Percentiles rank a stretch among this genome's conserved stretches.
Evolutionary conservation across 495 filamentous ascomycete species (phyloP).

Genomic region (Penicillium daleae): DNA sequence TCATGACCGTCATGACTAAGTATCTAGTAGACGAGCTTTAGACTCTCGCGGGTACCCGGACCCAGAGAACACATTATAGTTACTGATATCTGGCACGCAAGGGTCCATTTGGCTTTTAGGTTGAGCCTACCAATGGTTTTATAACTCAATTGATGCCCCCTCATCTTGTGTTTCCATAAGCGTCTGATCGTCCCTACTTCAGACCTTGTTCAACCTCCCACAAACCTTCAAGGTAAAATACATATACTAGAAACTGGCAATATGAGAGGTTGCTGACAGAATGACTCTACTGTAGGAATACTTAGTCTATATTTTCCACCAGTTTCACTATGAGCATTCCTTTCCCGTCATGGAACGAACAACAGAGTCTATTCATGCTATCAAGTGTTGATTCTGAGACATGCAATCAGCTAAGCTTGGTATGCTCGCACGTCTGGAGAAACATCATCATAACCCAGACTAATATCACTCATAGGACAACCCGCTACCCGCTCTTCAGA

Average conservation of each 20-base stretch:
- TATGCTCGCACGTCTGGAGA: constrained; percentile 13
- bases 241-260: no score
- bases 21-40: constrained; percentile 12
- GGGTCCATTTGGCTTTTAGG: constrained; percentile 16
- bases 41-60: constrained; percentile 15
- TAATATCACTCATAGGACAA: constrained; percentile 29
- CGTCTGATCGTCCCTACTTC: constrained; percentile 10
- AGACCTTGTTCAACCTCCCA: not conserved
- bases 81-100: constrained; percentile 8
- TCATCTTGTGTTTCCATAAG: constrained; percentile 7
- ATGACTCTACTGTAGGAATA: not conserved
- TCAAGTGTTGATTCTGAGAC: constrained; percentile 37
- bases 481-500: constrained; percentile 22
- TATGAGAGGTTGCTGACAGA: not conserved
- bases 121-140: constrained; percentile 14
- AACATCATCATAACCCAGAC: not conserved
- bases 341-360: constrained; percentile 36
- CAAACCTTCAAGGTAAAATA: not conserved
- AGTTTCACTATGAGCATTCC: constrained; percentile 32
- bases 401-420: constrained; percentile 34
- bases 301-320: not conserved
- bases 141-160: constrained; percentile 17
- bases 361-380: constrained; percentile 36
- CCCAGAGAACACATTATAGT: constrained; percentile 12
- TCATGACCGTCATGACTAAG: constrained; percentile 11